Evolutionary conservation across 208 protist genomes (phyloP), one percentile per base, ranked within the genome.

Genomic region (Trypanosoma platydactyli): DNA sequence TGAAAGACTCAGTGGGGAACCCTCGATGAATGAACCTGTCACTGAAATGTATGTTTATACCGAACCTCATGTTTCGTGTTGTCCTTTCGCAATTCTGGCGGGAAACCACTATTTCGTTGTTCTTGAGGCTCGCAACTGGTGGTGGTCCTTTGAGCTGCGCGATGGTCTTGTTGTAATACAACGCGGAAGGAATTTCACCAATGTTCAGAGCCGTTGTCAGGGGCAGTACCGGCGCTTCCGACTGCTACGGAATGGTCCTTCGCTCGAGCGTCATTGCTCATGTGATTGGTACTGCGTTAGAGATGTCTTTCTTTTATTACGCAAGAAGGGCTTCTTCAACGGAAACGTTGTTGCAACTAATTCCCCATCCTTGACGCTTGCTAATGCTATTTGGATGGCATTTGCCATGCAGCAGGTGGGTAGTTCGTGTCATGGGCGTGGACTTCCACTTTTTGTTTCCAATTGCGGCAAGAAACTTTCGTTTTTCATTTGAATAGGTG

Each of bases 111-210:
- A 60, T 52, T 89, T 84, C 48, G 65, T 76, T n/a, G 57, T 85
- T 22, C 18, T 89, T 44, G 77, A 89, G 61, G 83, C 83, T 3
- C 63, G 59, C 12, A 72, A 49, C 50, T 81, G 74, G 62, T 85
- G 79, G 83, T 86, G 83, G 79, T 89, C 83, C 18, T 48, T 85
- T 44, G 83, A 89, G 63, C 60, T 69, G 44, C 71, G 70, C 11
- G 68, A 79, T 33, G 77, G 76, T 52, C 38, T 69, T 16, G 59
- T 85, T 53, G 77, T 89, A 2, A 64, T 85, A 18, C 83, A 89
- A 66, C 83, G 79, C 35, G 71, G 71, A 13, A 68, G 68, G 46
- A 78, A 81, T 67, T 89, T 84, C 60, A 75, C 73, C 61, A 81
- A 69, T 46, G 83, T 89, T 2, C 79, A 86, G 54, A 64, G 68